Evolutionary conservation across 768 basidiomycete genomes (phyloP), one percentile per base, ranked within the genome.

Genomic region (Russula brevipes): DNA sequence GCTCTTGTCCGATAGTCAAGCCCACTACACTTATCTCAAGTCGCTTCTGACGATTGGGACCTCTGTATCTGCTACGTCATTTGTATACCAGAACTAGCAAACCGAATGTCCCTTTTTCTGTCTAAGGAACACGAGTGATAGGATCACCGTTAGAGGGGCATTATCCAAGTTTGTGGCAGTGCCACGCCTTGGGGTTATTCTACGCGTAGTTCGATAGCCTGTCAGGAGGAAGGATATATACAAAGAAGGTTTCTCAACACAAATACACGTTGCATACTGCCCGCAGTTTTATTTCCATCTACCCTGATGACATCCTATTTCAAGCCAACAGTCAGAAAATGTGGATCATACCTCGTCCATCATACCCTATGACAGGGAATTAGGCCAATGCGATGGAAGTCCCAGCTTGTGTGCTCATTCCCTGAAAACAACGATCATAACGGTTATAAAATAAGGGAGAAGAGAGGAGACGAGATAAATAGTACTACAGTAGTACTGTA

Each of bases 351-450:
- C 36, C 53, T 49, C 14, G 44, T 58, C 12, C n/a, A 19, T 68
- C 78, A 63, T 58, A 81, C 81, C 33, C 80, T 82, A 72, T 90
- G 88, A 66, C 88, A 90, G 61, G 87, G 86, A 49, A 89, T 89
- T 66, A 24, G 24, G 24, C 24, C 24, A 24, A 89, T 85, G 49
- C 85, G 76, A 5, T 85, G 79, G 69, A 89, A 89, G 66, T 86
- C 83, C 91, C 91, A 93, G 0, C 73, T 78, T 1, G 82, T 78
- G 3, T 77, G 50, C 77, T 78, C 87, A 90, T 89, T 16, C 24
- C 24, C 24, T 24, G 24, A 24, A 24, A 24, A 24, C 24, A 24
- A 24, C 24, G 24, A 24, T 24, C 24, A 24, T 24, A 24, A 24
- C 24, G 24, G 24, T 24, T 24, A 24, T 24, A 24, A 24, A 24